Conservation (phyloP, 306 rosid genomes). For the Rubus parviflorus region DNA sequence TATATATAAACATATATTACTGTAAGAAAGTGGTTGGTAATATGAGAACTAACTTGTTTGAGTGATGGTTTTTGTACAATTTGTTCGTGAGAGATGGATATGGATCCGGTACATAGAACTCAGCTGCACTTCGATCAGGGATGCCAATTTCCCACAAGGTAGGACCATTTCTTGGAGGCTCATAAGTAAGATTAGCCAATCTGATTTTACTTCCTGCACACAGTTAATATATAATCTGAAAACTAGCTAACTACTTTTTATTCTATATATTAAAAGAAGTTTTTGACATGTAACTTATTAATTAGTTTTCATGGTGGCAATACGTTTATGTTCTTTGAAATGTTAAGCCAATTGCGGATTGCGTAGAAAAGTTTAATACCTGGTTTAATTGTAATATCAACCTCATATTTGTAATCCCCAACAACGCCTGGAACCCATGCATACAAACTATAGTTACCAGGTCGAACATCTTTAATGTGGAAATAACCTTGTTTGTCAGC, state of each 20-base stretch:
- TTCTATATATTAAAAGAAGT: background rate
- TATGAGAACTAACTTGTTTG: conserved; percentile 38
- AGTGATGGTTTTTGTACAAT: conserved; percentile 14
- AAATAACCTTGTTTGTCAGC: conserved; percentile 53
- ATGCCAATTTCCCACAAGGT: conserved; percentile 87
- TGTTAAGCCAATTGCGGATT: background rate
- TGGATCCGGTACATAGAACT: conserved; percentile 63
- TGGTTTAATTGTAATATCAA: conserved; percentile 37
- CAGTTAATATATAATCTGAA: background rate
- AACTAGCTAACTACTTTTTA: background rate
- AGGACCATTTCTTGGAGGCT: conserved; percentile 78
- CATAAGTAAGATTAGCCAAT: conserved; percentile 39
- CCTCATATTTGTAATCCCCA: conserved; percentile 63
- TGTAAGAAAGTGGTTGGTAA: background rate
- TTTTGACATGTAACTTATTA: too few relatives aligned
- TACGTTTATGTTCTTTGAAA: background rate
- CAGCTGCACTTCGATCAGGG: conserved; percentile 78
- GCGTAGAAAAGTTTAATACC: conserved; percentile 31
- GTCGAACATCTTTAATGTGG: conserved; percentile 45
- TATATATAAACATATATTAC: background rate
- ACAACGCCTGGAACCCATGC: conserved; percentile 78
- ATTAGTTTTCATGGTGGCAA: background rate
- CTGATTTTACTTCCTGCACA: conserved; percentile 39
- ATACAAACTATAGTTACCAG: conserved; percentile 66
- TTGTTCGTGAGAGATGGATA: conserved; percentile 42